Percentiles rank a stretch among this genome's conserved stretches.
phyloP scores from a whole-genome alignment of 116 monocot species.

The Zostera marina region DNA sequence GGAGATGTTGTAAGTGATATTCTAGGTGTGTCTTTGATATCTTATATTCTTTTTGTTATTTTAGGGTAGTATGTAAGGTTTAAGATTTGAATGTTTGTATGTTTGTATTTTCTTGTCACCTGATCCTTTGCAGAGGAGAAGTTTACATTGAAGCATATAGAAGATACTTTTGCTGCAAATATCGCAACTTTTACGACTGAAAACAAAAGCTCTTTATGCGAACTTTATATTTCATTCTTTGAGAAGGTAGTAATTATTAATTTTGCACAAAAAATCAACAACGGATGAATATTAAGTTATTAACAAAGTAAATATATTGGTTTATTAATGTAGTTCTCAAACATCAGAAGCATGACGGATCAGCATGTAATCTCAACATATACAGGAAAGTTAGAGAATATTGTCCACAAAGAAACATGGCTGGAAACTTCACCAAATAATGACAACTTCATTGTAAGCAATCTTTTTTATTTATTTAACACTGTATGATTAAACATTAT shows the following conservation, averaged over 20 bases:
- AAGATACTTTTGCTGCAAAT: constrained; percentile 9
- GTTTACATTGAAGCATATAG: constrained; percentile 3
- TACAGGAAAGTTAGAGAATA: constrained; percentile 36
- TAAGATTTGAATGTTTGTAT: too few relatives aligned
- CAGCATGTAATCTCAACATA: constrained; percentile 42
- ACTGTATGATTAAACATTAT: not conserved
- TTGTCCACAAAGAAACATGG: constrained; percentile 19
- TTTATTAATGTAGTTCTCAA: constrained; percentile 22
- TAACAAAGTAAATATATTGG: not conserved
- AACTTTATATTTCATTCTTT: constrained; percentile 11
- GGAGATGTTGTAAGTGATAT: constrained; percentile 43
- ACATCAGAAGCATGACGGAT: constrained; percentile 12
- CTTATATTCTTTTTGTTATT: not conserved
- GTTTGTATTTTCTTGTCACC: not conserved
- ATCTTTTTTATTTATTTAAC: not conserved
- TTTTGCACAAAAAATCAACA: not conserved
- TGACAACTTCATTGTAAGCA: constrained; percentile 36
- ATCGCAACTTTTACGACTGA: constrained; percentile 5
- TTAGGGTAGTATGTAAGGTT: too few relatives aligned
- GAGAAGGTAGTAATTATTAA: constrained; percentile 8
- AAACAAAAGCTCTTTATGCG: constrained; percentile 7
- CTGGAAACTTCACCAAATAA: constrained; percentile 11
- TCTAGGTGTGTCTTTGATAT: constrained; percentile 18
- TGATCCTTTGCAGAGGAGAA: constrained; percentile 4
- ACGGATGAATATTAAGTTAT: not conserved